Evolutionary conservation across 306 rosid genomes (phyloP).

Genomic region (Trifolium fragiferum): DNA sequence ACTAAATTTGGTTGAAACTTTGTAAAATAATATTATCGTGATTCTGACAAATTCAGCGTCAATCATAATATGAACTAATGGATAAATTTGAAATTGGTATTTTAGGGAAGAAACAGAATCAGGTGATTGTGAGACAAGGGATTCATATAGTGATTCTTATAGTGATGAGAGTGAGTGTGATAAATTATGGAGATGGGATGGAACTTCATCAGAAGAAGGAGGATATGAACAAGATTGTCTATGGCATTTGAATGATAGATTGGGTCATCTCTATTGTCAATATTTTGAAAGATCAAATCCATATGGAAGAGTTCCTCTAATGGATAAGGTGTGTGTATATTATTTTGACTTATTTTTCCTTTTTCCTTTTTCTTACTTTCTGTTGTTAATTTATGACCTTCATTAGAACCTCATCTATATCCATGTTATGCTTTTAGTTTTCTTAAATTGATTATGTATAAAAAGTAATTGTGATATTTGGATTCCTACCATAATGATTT

Average conservation of each 20-base stretch:
- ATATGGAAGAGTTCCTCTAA: conserved; percentile 90
- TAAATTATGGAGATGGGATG: conserved; percentile 93
- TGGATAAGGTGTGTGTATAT: conserved; percentile 74
- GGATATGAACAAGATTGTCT: conserved; percentile 70
- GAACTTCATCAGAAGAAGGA: conserved; percentile 85
- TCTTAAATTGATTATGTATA: conserved; percentile 21
- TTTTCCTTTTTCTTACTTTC: not conserved
- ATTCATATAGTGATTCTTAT: conserved; percentile 76
- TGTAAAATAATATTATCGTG: not conserved
- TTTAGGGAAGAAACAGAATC: conserved; percentile 81
- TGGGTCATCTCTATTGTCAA: conserved; percentile 75
- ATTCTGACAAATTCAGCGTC: not conserved
- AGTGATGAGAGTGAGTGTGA: conserved; percentile 92
- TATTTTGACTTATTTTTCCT: not conserved
- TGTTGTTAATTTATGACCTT: conserved; percentile 11
- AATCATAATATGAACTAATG: not conserved
- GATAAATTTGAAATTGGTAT: conserved; percentile 23
- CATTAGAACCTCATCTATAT: not conserved
- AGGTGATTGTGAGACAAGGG: conserved; percentile 84
- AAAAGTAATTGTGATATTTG: conserved; percentile 12
- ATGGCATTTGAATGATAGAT: conserved; percentile 65
- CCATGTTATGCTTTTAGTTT: conserved; percentile 17
- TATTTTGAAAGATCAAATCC: conserved; percentile 96
- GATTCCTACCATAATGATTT: not conserved
- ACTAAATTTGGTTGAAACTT: not conserved